A percentile compares a stretch with the other conserved stretches of the same genome.
Evolutionary conservation across 768 basidiomycete species (phyloP).

Genomic region (Galerina sulciceps): DNA sequence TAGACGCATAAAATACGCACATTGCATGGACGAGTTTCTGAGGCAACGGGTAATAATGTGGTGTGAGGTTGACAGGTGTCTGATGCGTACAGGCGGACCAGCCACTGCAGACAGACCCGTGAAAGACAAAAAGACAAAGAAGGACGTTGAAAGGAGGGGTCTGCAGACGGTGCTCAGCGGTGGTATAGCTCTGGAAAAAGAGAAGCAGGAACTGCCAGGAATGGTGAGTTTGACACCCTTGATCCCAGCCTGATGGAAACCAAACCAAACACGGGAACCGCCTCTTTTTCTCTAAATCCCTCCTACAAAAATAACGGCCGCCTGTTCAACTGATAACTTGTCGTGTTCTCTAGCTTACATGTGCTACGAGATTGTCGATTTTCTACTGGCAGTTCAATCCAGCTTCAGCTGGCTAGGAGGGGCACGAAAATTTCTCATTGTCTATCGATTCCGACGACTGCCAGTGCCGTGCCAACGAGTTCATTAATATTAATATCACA

Average conservation of each 20-base stretch:
- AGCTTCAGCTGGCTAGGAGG: too few relatives aligned
- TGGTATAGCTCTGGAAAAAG: not conserved
- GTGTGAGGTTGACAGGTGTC: slow-evolving; percentile 16
- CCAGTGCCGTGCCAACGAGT: too few relatives aligned
- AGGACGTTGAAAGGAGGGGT: slow-evolving; percentile 11
- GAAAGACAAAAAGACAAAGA: not conserved
- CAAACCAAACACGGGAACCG: slow-evolving; percentile 12
- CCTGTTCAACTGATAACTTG: too few relatives aligned
- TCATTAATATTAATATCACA: too few relatives aligned
- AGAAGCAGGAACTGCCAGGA: not conserved
- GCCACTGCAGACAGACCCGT: slow-evolving; percentile 17
- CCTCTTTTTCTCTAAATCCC: not conserved
- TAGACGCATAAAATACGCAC: slow-evolving; percentile 12
- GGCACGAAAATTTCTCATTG: too few relatives aligned
- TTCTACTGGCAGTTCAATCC: too few relatives aligned
- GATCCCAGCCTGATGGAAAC: slow-evolving; percentile 9
- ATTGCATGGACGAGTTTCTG: slow-evolving; percentile 12
- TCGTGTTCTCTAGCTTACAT: too few relatives aligned
- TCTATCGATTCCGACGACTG: too few relatives aligned
- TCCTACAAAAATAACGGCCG: too few relatives aligned
- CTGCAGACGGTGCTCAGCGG: not conserved
- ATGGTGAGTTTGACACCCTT: not conserved
- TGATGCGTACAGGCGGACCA: slow-evolving; percentile 19
- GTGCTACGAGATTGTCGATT: too few relatives aligned
- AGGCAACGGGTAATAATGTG: not conserved